Conservation (phyloP, 306 rosid genomes). For the Adenanthera pavonina region DNA sequence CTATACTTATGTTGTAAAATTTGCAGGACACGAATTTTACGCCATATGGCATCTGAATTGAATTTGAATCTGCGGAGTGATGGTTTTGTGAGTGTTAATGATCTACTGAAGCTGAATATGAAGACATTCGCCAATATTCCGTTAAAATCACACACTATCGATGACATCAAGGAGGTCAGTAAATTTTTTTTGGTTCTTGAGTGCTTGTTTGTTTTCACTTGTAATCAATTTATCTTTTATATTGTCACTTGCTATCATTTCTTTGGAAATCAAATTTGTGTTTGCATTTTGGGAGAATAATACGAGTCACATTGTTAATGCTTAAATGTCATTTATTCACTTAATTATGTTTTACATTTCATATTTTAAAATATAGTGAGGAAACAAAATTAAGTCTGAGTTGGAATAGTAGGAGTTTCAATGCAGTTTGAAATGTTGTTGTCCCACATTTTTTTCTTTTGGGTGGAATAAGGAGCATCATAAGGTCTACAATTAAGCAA, state of each 20-base stretch:
- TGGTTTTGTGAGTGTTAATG: slow-evolving; percentile 83
- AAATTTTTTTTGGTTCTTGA: neutral
- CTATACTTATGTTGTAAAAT: slow-evolving; percentile 10
- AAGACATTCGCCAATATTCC: slow-evolving; percentile 86
- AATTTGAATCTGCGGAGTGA: slow-evolving; percentile 74
- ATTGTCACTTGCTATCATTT: slow-evolving; percentile 14
- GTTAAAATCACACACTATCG: slow-evolving; percentile 71
- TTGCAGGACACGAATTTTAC: slow-evolving; percentile 80
- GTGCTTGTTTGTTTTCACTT: slow-evolving; percentile 1
- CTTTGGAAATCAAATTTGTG: slow-evolving; percentile 23
- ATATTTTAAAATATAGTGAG: neutral
- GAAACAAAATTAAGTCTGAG: neutral
- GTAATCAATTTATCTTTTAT: slow-evolving; percentile 15
- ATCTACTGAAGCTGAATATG: slow-evolving; percentile 71
- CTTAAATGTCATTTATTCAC: neutral
- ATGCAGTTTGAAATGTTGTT: neutral
- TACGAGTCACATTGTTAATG: slow-evolving; percentile 8
- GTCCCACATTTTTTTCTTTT: no score
- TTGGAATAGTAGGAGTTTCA: neutral
- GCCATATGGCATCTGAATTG: slow-evolving; percentile 88
- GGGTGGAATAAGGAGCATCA: neutral
- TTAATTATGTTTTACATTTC: neutral
- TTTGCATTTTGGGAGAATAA: neutral
- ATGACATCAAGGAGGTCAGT: slow-evolving; percentile 88
- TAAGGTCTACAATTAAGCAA: neutral